phyloP scores from a whole-genome alignment of 148 eudicot species.

The Vaccinium myrtillus region DNA sequence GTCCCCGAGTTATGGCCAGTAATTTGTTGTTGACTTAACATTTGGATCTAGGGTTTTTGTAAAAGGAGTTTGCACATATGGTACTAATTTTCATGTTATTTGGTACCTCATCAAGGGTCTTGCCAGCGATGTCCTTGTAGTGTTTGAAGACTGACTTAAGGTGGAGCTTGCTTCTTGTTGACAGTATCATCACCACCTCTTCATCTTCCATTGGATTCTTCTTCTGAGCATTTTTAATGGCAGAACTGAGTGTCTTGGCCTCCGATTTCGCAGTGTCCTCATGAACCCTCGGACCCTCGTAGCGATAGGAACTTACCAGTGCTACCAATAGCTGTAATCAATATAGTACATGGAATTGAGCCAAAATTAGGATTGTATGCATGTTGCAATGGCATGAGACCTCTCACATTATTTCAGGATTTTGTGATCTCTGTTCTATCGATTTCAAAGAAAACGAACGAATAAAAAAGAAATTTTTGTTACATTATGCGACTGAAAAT shows the following conservation, averaged over 20 bases:
- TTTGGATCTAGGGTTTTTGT: background rate
- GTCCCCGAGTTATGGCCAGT: background rate
- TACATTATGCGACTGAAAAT: too few species aligned
- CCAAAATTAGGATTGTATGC: background rate
- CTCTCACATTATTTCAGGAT: background rate
- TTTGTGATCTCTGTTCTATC: too few species aligned
- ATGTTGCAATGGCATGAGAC: background rate
- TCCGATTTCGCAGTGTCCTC: slow-evolving; percentile 68
- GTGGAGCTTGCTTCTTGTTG: slow-evolving; percentile 81
- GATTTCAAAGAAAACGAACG: too few species aligned
- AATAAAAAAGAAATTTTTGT: too few species aligned
- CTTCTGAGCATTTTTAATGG: slow-evolving; percentile 34
- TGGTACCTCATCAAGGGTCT: slow-evolving; percentile 45
- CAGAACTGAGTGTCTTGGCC: slow-evolving; percentile 50
- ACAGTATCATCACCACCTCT: slow-evolving; percentile 59
- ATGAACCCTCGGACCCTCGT: slow-evolving; percentile 49
- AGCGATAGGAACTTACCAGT: slow-evolving; percentile 69
- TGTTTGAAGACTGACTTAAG: slow-evolving; percentile 50
- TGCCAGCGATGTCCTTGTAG: slow-evolving; percentile 68
- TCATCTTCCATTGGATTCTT: slow-evolving; percentile 43
- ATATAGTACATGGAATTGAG: background rate
- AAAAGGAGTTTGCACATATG: background rate
- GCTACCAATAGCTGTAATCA: slow-evolving; percentile 67
- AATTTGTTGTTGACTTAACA: background rate
- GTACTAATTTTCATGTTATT: background rate